A percentile compares a stretch with the other conserved stretches of the same genome.
These are phyloP conservation scores for Hymenoscyphus occultus DNA, from an alignment of 2,329 filamentous ascomycete species.

Conservation along the genomic window DNA sequence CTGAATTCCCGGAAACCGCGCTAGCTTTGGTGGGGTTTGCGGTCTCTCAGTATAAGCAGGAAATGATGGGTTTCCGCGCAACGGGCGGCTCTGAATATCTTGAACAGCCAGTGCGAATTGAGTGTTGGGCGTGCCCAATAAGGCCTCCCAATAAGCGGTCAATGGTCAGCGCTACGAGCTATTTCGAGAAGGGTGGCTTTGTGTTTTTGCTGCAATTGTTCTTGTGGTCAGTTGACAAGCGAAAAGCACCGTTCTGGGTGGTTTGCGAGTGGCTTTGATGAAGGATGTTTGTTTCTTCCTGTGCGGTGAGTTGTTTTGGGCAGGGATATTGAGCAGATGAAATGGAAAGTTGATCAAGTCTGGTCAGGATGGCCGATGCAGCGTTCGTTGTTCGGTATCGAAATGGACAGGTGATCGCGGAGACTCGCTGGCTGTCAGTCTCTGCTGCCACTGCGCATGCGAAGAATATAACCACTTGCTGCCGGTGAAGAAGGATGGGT, in stretches of 20 bases:
- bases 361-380: constrained; percentile 19
- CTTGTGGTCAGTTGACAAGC: constrained; percentile 21
- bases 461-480: constrained; percentile 24
- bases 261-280: constrained; percentile 19
- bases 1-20: constrained; percentile 30
- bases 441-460: constrained; percentile 15
- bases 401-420: constrained; percentile 25
- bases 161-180: constrained; percentile 26
- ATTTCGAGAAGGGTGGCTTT: constrained; percentile 27
- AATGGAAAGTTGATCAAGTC: constrained; percentile 17
- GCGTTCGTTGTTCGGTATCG: constrained; percentile 17
- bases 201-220: constrained; percentile 7
- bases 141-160: constrained; percentile 30
- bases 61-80: constrained; percentile 36
- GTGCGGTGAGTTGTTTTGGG: constrained; percentile 30
- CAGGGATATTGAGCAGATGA: constrained; percentile 23
- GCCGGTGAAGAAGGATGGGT: constrained; percentile 16
- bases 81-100: constrained; percentile 35
- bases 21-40: constrained; percentile 31
- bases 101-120: constrained; percentile 43
- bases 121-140: constrained; percentile 28
- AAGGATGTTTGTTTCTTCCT: constrained; percentile 28
- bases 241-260: constrained; percentile 20
- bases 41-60: constrained; percentile 34
- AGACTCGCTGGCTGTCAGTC: constrained; percentile 30